These are phyloP conservation scores for Ophiostoma angusticollis DNA, from an alignment of 2,329 filamentous ascomycete genomes.

Conservation along the genomic window DNA sequence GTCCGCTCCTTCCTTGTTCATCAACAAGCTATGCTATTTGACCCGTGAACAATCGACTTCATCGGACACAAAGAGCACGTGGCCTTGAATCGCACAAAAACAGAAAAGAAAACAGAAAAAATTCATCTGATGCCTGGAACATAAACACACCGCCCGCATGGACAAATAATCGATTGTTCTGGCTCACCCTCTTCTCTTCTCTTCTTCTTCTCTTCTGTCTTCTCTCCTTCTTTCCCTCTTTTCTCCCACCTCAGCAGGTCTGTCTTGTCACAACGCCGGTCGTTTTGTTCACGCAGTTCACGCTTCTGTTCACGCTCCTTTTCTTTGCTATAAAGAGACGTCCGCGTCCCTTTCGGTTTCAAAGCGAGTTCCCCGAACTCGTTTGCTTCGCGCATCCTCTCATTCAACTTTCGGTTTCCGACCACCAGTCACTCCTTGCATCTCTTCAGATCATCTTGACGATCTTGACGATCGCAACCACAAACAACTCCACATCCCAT, in stretches of 20 bases:
- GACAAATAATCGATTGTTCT: neutral
- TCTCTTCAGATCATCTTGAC: slow-evolving; percentile 2
- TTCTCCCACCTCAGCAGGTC: slow-evolving; percentile 7
- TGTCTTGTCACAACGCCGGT: slow-evolving; percentile 11
- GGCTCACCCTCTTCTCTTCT: neutral
- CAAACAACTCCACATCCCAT: neutral
- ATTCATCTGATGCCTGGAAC: too few species aligned
- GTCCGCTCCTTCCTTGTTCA: too few species aligned
- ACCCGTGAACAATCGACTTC: too few species aligned
- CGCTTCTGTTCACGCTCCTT: slow-evolving; percentile 2
- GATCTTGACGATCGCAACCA: slow-evolving; percentile 1
- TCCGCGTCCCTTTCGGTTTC: slow-evolving; percentile 2
- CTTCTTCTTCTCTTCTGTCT: neutral
- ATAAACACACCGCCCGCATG: neutral
- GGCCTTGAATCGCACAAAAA: too few species aligned
- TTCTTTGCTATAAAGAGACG: too few species aligned
- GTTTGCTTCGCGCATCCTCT: neutral
- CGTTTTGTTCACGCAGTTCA: too few species aligned
- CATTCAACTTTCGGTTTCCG: neutral
- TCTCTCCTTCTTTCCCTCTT: slow-evolving; percentile 2
- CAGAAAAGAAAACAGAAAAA: too few species aligned
- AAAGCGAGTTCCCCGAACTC: neutral
- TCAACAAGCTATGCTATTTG: too few species aligned
- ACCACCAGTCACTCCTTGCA: neutral
- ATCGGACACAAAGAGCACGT: too few species aligned